Percentiles rank a stretch among this genome's conserved stretches.
These are phyloP conservation scores for Vicia sativa DNA, from an alignment of 306 rosid species.

Conservation along the genomic window DNA sequence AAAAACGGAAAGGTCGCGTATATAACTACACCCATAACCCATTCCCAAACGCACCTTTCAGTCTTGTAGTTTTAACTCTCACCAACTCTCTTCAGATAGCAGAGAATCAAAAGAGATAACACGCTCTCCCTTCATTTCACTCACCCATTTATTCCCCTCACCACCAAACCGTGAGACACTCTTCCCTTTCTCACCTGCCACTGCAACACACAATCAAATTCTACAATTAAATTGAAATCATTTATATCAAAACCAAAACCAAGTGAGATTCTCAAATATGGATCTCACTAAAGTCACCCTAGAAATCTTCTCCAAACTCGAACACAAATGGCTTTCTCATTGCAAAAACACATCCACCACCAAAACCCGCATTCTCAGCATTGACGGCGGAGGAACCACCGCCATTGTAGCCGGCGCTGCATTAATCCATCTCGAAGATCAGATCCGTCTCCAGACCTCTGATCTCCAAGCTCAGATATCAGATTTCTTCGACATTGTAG, in stretches of 20 bases:
- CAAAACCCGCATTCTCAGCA: slow-evolving; percentile 88
- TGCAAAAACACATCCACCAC: slow-evolving; percentile 51
- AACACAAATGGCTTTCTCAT: slow-evolving; percentile 96
- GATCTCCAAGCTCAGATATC: slow-evolving; percentile 74
- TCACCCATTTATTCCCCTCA: slow-evolving; percentile 50
- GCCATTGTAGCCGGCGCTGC: slow-evolving; percentile 76
- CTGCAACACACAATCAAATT: slow-evolving; percentile 13
- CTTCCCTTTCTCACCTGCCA: slow-evolving; percentile 32
- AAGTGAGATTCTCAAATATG: slow-evolving; percentile 41
- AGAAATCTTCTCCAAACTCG: slow-evolving; percentile 91
- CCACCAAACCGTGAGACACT: slow-evolving; percentile 53
- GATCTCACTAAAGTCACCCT: slow-evolving; percentile 77
- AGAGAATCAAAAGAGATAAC: slow-evolving; percentile 7
- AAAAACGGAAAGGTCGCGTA: slow-evolving; percentile 14
- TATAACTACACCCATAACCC: slow-evolving; percentile 48
- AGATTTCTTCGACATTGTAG: slow-evolving; percentile 84
- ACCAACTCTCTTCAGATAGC: slow-evolving; percentile 40
- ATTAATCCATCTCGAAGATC: slow-evolving; percentile 82
- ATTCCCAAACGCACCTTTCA: slow-evolving; percentile 44
- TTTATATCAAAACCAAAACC: background rate
- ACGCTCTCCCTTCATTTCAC: background rate
- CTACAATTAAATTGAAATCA: background rate
- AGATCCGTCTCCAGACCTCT: slow-evolving; percentile 86
- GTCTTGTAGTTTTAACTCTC: slow-evolving; percentile 42
- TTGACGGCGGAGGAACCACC: slow-evolving; percentile 91